phyloP scores from a whole-genome alignment of 352 stramenopile genomes.

The Pythium oligandrum region DNA sequence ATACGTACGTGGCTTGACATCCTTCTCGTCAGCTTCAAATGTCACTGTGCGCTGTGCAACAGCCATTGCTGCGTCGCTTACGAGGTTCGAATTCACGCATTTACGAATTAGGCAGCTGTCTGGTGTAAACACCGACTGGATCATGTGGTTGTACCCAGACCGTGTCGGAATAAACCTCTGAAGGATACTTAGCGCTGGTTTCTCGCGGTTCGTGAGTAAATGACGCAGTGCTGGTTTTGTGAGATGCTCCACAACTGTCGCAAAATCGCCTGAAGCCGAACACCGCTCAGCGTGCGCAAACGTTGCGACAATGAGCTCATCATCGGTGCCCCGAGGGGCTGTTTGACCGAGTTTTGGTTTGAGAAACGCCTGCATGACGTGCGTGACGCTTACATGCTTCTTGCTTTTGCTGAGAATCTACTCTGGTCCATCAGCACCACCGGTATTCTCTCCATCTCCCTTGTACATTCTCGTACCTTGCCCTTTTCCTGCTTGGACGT shows the following conservation, averaged over 20 bases:
- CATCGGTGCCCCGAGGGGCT: slow-evolving; percentile 5
- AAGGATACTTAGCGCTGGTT: slow-evolving; percentile 48
- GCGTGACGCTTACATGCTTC: slow-evolving; percentile 39
- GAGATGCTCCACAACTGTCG: slow-evolving; percentile 55
- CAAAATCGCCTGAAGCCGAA: slow-evolving; percentile 24
- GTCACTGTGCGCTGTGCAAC: slow-evolving; percentile 47
- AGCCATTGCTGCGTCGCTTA: slow-evolving; percentile 29
- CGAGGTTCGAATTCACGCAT: slow-evolving; percentile 53
- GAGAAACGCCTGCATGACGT: slow-evolving; percentile 51
- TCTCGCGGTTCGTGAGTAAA: slow-evolving; percentile 45
- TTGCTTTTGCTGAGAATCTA: slow-evolving; percentile 65
- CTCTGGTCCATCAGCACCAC: background rate
- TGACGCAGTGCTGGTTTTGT: slow-evolving; percentile 35
- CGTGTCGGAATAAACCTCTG: slow-evolving; percentile 64
- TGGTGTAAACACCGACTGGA: slow-evolving; percentile 61
- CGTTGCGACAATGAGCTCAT: slow-evolving; percentile 42
- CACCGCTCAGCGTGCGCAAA: slow-evolving; percentile 53
- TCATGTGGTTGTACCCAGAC: slow-evolving; percentile 66
- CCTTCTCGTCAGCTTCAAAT: slow-evolving; percentile 46
- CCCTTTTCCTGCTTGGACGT: slow-evolving; percentile 66
- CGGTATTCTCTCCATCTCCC: too few relatives aligned
- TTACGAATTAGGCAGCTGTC: slow-evolving; percentile 53
- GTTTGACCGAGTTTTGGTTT: slow-evolving; percentile 13
- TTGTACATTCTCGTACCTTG: slow-evolving; percentile 24
- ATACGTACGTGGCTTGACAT: slow-evolving; percentile 38